Base-by-base conservation (phyloP, 2,329 filamentous ascomycete genomes). In the Aspergillus novofumigatus region DNA sequence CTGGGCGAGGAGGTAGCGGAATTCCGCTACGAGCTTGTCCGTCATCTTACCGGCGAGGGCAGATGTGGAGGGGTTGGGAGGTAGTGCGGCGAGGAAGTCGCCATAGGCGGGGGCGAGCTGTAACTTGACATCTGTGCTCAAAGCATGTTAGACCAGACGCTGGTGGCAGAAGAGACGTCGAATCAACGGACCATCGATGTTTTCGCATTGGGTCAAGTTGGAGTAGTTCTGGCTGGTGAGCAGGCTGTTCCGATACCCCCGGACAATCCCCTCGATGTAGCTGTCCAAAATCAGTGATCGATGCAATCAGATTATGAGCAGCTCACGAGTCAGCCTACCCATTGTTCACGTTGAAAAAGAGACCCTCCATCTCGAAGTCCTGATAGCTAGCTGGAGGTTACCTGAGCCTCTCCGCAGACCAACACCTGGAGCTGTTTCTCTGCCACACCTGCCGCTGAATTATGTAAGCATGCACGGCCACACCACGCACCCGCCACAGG, bases 181-280 rank as follows among this genome's bases (percentile, higher is more conserved):
- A 49, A 32, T 9, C 42, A 57, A 66, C 82, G 67, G 78, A 94
- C 93, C 93, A 78, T 97, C 93, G 69, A 97, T 93, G 51, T 87
- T 96, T 80, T 97, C 93, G 85, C 93, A 97, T 83, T 97, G 93
- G 62, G 90, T 95, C 78, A 97, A 79, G 81, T 97, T 99, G 80
- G 83, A 87, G 80, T 99, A 99, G 80, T 93, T 95, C 73, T 91
- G 83, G 75, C 88, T 80, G 55, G 90, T 97, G 72, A 99, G 85
- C 62, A 99, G 88, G 70, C 88, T 85, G 78, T 97, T 99, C 73
- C 93, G 89, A 79, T 97, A 99, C 63, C 94, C 94, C 70, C 94
- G 90, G 69, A 97, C 91, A 74, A 99, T 92, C 75, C 94, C 94
- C 79, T 99, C 94, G 74, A 97, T 87, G 78, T 96, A 97, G 78